These are phyloP conservation scores for Malassezia dermatis DNA, from an alignment of 1,284 basidiomycete species.

Conservation along the genomic window DNA sequence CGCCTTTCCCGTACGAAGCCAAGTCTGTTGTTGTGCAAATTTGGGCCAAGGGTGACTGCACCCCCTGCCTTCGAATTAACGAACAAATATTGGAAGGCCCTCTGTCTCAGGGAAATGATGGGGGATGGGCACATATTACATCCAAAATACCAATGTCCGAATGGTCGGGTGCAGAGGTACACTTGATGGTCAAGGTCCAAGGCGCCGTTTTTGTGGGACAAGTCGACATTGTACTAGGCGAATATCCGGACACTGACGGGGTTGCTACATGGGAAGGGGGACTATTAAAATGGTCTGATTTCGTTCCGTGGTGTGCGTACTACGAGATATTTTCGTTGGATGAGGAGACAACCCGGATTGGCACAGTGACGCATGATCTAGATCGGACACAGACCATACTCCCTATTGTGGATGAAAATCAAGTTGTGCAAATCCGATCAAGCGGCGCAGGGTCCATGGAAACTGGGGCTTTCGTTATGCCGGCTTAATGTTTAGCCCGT, in stretches of 20 bases:
- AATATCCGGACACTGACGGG: not conserved
- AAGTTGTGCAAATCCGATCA: conserved; percentile 3
- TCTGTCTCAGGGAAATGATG: not conserved
- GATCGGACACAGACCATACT: not conserved
- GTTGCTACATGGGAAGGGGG: not conserved
- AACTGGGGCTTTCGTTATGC: not conserved
- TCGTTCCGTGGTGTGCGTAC: conserved; percentile 6
- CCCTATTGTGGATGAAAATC: not conserved
- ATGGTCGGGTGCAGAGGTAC: not conserved
- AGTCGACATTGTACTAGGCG: not conserved
- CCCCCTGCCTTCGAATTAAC: not conserved
- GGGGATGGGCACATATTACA: not conserved
- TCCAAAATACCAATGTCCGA: not conserved
- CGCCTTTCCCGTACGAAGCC: not conserved
- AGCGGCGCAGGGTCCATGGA: conserved; percentile 2
- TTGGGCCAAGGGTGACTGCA: not conserved
- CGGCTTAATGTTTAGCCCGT: not conserved
- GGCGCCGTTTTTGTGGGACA: not conserved
- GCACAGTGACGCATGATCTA: conserved; percentile 1
- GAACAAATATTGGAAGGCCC: not conserved
- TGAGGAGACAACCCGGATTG: conserved; percentile 6
- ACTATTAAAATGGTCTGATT: conserved; percentile 15
- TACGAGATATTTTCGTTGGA: conserved; percentile 14
- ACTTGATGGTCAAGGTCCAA: not conserved
- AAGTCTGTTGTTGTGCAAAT: not conserved